phyloP scores from a whole-genome alignment of 2,329 filamentous ascomycete genomes.

The Penicillium paneum region DNA sequence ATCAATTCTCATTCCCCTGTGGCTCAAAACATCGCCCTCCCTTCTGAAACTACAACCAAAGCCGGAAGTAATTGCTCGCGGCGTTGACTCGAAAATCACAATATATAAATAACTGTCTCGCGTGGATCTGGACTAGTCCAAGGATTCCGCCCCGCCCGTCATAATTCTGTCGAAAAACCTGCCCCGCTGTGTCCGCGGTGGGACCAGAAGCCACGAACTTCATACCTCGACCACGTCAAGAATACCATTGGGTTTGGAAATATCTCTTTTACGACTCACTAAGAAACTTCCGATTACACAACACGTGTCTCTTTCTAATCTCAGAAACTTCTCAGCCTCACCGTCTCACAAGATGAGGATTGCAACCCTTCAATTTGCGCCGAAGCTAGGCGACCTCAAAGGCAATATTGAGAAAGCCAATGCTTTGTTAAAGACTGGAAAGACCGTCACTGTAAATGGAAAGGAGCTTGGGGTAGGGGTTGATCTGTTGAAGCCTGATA shows the following conservation, averaged over 20 bases:
- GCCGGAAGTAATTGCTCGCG: background rate
- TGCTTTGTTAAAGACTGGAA: constrained; percentile 40
- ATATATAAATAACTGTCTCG: background rate
- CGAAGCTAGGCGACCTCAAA: constrained; percentile 43
- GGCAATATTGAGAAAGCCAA: constrained; percentile 47
- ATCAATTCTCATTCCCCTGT: background rate
- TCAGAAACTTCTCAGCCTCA: constrained; percentile 11
- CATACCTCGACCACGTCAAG: background rate
- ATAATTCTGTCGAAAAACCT: constrained; percentile 12
- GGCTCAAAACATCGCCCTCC: background rate
- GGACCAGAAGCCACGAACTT: constrained; percentile 7
- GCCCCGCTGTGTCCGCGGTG: constrained; percentile 7
- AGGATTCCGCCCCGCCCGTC: background rate
- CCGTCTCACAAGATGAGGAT: constrained; percentile 41
- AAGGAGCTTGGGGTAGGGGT: constrained; percentile 17
- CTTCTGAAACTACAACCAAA: background rate
- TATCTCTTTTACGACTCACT: background rate
- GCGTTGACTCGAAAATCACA: background rate
- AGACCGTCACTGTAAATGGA: constrained; percentile 12
- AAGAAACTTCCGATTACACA: background rate
- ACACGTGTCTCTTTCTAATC: background rate
- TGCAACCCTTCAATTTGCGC: constrained; percentile 47
- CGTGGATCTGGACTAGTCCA: background rate
- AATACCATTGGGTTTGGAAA: background rate
- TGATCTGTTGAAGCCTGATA: constrained; percentile 44